These are phyloP conservation scores for Yamadazyma mexicana DNA, from an alignment of 1,139 yeast genomes.

Conservation along the genomic window DNA sequence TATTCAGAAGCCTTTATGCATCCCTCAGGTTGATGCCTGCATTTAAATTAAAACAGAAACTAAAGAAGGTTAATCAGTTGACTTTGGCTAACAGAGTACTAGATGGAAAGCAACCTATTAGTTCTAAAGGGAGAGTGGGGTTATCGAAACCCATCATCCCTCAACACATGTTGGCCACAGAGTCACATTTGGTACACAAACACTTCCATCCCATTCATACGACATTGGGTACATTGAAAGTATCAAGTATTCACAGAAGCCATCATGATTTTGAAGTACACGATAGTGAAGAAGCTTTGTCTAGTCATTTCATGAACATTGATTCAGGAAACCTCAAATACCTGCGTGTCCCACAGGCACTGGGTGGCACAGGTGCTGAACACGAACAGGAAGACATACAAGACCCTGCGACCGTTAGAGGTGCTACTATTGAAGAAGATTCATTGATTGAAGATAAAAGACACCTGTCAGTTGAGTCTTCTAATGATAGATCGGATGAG, in stretches of 20 bases:
- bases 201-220: constrained; percentile 71
- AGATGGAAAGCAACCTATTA: constrained; percentile 76
- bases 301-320: constrained; percentile 58
- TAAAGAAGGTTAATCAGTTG: constrained; percentile 22
- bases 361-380: constrained; percentile 1
- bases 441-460: too few relatives aligned
- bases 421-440: too few relatives aligned
- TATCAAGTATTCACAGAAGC: constrained; percentile 76
- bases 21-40: constrained; percentile 71
- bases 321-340: constrained; percentile 7
- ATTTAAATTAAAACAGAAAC: constrained; percentile 50
- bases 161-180: constrained; percentile 38
- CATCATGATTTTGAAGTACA: constrained; percentile 67
- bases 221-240: constrained; percentile 67
- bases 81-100: constrained; percentile 58
- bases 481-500: not conserved
- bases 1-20: constrained; percentile 74
- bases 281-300: constrained; percentile 64
- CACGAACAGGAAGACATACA: constrained; percentile 4
- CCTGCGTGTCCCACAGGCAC: not conserved
- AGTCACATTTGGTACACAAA: constrained; percentile 58
- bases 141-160: constrained; percentile 66
- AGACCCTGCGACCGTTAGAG: not conserved
- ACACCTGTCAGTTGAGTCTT: not conserved
- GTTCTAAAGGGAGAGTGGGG: constrained; percentile 83